Evolutionary conservation across 2,329 filamentous ascomycete species (phyloP).

Genomic region (Cladosporium sp.): DNA sequence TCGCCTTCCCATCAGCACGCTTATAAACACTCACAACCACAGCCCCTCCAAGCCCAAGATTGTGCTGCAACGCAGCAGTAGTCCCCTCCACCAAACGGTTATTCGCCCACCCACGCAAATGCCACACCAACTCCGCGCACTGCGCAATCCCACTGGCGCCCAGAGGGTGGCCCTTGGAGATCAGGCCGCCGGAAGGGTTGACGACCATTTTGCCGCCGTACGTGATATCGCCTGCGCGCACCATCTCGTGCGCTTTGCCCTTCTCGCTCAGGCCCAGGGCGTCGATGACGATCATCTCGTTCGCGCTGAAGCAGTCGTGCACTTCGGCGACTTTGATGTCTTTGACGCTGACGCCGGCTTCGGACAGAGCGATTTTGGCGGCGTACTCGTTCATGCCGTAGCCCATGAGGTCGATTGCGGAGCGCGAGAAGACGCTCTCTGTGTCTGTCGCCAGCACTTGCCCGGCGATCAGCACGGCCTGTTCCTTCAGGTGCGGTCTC

Average conservation of each 20-base stretch:
- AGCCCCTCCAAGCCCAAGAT: slow-evolving; percentile 86
- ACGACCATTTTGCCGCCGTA: slow-evolving; percentile 81
- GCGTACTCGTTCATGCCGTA: slow-evolving; percentile 80
- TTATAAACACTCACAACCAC: slow-evolving; percentile 88
- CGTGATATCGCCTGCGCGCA: slow-evolving; percentile 83
- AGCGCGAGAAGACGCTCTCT: slow-evolving; percentile 73
- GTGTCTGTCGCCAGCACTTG: slow-evolving; percentile 85
- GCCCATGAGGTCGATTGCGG: slow-evolving; percentile 84
- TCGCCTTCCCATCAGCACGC: slow-evolving; percentile 72
- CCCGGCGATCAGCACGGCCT: slow-evolving; percentile 86
- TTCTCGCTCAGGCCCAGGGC: slow-evolving; percentile 73
- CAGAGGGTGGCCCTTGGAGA: slow-evolving; percentile 93
- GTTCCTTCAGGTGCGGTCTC: slow-evolving; percentile 74
- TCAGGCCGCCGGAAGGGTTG: slow-evolving; percentile 91
- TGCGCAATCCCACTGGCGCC: slow-evolving; percentile 94
- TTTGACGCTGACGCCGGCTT: slow-evolving; percentile 65
- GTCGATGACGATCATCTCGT: slow-evolving; percentile 89
- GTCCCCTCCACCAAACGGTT: slow-evolving; percentile 74
- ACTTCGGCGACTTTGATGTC: slow-evolving; percentile 86
- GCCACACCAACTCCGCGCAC: slow-evolving; percentile 93
- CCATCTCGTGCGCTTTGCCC: slow-evolving; percentile 89
- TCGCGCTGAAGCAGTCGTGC: slow-evolving; percentile 95
- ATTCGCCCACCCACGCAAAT: slow-evolving; percentile 92
- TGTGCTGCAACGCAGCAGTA: slow-evolving; percentile 80
- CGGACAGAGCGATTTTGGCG: slow-evolving; percentile 65